These are phyloP conservation scores for Aciculosporium take DNA, from an alignment of 2,329 filamentous ascomycete species.

Conservation along the genomic window DNA sequence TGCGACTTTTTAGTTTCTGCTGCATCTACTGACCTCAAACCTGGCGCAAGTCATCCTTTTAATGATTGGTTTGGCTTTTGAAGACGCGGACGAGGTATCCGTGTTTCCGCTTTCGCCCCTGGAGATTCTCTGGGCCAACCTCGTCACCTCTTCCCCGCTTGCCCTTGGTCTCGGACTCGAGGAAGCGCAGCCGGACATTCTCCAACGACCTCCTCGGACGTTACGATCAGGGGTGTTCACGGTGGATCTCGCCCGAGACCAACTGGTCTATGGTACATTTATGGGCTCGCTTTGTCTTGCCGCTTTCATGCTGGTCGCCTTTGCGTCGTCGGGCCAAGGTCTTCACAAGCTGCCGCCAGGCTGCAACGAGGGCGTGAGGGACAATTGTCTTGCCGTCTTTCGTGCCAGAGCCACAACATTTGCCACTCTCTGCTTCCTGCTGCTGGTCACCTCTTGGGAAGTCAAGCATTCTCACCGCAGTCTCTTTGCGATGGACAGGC, in stretches of 20 bases:
- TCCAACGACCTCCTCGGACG: slow-evolving; percentile 49
- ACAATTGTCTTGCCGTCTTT: slow-evolving; percentile 42
- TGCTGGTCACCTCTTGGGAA: slow-evolving; percentile 59
- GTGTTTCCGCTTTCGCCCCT: slow-evolving; percentile 59
- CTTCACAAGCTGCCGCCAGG: slow-evolving; percentile 33
- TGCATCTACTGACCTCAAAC: slow-evolving; percentile 56
- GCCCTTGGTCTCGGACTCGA: slow-evolving; percentile 62
- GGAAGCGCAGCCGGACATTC: slow-evolving; percentile 52
- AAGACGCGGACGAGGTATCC: slow-evolving; percentile 41
- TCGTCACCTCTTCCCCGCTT: slow-evolving; percentile 57
- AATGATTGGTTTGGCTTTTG: slow-evolving; percentile 55
- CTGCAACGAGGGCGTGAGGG: slow-evolving; percentile 42
- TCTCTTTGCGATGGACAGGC: slow-evolving; percentile 51
- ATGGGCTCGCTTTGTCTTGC: slow-evolving; percentile 49
- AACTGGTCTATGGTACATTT: slow-evolving; percentile 44
- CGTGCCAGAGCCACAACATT: slow-evolving; percentile 55
- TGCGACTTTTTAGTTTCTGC: slow-evolving; percentile 31
- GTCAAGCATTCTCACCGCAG: slow-evolving; percentile 57
- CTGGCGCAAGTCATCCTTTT: slow-evolving; percentile 56
- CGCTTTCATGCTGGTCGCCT: slow-evolving; percentile 46
- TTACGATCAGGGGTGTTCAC: slow-evolving; percentile 44
- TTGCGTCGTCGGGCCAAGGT: slow-evolving; percentile 29
- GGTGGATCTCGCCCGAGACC: slow-evolving; percentile 3
- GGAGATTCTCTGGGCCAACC: slow-evolving; percentile 65
- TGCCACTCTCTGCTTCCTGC: slow-evolving; percentile 52